These are phyloP conservation scores for Ganoderma sinense DNA, from an alignment of 1,284 basidiomycete genomes.

Conservation along the genomic window DNA sequence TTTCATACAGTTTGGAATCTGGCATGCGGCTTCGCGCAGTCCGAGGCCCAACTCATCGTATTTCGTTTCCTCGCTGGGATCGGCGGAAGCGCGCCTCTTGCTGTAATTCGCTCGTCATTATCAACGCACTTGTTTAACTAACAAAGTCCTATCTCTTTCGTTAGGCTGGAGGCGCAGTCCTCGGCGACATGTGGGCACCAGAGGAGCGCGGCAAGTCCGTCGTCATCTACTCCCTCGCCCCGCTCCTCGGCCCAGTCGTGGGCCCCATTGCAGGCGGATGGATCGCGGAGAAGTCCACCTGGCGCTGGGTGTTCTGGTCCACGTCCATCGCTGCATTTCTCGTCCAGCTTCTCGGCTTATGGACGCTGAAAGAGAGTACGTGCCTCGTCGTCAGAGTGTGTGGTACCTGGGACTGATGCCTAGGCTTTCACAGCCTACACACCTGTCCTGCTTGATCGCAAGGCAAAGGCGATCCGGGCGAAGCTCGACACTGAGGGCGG, in stretches of 20 bases:
- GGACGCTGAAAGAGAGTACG: conserved; percentile 72
- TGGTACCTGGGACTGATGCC: neutral
- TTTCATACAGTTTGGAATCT: conserved; percentile 60
- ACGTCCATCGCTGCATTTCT: conserved; percentile 60
- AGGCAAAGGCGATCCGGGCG: conserved; percentile 59
- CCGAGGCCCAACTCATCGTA: conserved; percentile 55
- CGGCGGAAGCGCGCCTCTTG: conserved; percentile 66
- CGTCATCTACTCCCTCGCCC: conserved; percentile 74
- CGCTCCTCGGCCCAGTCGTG: conserved; percentile 67
- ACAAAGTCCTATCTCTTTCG: neutral
- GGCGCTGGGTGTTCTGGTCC: conserved; percentile 77
- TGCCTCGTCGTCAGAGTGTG: conserved; percentile 6
- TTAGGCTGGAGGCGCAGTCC: conserved; percentile 71
- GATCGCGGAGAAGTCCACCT: conserved; percentile 66
- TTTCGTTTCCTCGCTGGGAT: conserved; percentile 71
- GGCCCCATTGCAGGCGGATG: conserved; percentile 73
- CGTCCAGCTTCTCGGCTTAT: conserved; percentile 60
- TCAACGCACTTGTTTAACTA: neutral
- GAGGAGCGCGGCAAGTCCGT: conserved; percentile 76
- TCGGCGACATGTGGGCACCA: conserved; percentile 75
- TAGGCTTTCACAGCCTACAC: conserved; percentile 53
- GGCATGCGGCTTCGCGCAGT: too few relatives aligned
- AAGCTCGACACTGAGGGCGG: conserved; percentile 54
- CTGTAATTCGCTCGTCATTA: conserved; percentile 44
- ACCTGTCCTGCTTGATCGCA: conserved; percentile 65